Percentiles rank a stretch among this genome's conserved stretches.
These are phyloP conservation scores for Haplosporangium gracile DNA, from an alignment of 192 early-diverging fungal species.

Conservation along the genomic window DNA sequence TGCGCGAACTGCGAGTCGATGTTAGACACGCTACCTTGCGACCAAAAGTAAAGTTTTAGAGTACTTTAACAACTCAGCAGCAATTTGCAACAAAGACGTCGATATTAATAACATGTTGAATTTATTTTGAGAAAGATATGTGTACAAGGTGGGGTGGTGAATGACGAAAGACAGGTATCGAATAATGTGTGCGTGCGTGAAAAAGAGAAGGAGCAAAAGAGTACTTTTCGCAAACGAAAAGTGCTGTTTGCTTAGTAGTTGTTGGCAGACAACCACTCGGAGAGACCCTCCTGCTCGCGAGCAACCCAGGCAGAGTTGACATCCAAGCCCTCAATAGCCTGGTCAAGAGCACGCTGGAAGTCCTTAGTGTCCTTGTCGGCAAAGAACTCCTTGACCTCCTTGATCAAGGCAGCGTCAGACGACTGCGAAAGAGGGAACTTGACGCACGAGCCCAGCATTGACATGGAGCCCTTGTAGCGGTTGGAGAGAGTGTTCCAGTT, in stretches of 20 bases:
- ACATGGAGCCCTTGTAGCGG: conserved; percentile 54
- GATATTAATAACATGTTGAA: background rate
- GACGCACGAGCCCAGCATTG: conserved; percentile 51
- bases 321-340: conserved; percentile 79
- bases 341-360: conserved; percentile 76
- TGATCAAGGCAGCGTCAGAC: conserved; percentile 65
- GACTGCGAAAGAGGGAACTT: conserved; percentile 59
- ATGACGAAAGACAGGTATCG: conserved; percentile 7
- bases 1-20: background rate
- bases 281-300: conserved; percentile 70
- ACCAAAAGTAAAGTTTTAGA: background rate
- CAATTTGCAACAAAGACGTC: background rate
- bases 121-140: background rate
- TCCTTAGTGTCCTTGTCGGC: conserved; percentile 75
- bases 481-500: conserved; percentile 64
- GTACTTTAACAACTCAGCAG: background rate
- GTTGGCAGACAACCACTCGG: conserved; percentile 60
- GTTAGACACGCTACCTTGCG: background rate
- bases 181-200: background rate
- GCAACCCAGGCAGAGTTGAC: conserved; percentile 69
- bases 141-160: background rate
- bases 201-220: background rate
- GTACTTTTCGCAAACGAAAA: no score
- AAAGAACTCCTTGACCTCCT: conserved; percentile 76
- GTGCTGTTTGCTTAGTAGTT: conserved; percentile 23